These are phyloP conservation scores for Phymatotrichopsis omnivora DNA, from an alignment of 2,329 filamentous ascomycete species.

Conservation along the genomic window DNA sequence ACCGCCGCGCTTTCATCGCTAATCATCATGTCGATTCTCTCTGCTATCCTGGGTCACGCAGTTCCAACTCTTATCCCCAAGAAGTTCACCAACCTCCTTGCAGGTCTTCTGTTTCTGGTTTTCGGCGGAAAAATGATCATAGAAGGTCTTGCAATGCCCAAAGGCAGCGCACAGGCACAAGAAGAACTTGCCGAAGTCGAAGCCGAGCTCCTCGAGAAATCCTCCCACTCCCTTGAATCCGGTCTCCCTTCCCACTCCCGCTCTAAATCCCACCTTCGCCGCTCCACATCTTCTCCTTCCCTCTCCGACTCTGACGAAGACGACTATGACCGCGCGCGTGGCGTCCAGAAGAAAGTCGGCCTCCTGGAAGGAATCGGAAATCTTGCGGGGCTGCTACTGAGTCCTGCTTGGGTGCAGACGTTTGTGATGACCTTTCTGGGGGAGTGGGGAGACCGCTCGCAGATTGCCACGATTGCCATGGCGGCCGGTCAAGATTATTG, in stretches of 20 bases:
- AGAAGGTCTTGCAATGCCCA: conserved; percentile 85
- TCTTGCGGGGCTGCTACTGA: conserved; percentile 75
- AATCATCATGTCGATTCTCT: conserved; percentile 88
- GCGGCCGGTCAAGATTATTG: conserved; percentile 96
- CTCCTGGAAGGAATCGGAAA: conserved; percentile 61
- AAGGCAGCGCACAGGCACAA: conserved; percentile 58
- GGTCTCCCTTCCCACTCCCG: conserved; percentile 24
- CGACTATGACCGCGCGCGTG: conserved; percentile 24
- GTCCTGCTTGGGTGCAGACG: conserved; percentile 96
- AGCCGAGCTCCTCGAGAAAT: conserved; percentile 33
- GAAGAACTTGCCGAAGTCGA: conserved; percentile 98
- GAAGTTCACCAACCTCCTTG: conserved; percentile 78
- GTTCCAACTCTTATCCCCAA: conserved; percentile 85
- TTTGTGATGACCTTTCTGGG: conserved; percentile 98
- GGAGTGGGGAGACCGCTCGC: conserved; percentile 94
- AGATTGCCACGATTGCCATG: conserved; percentile 98
- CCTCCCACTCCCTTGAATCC: conserved; percentile 24
- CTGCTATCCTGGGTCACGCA: conserved; percentile 82
- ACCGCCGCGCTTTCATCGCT: conserved; percentile 87
- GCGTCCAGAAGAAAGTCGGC: conserved; percentile 2
- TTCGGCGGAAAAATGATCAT: conserved; percentile 77
- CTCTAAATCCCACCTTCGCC: conserved; percentile 20
- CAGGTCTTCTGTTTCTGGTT: conserved; percentile 73
- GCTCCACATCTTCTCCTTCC: conserved; percentile 28
- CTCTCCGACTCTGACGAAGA: conserved; percentile 31